Evolutionary conservation across 176 grass and related monocot species (phyloP), one percentile per base, ranked within the genome.

Genomic region (Lolium multiflorum): DNA sequence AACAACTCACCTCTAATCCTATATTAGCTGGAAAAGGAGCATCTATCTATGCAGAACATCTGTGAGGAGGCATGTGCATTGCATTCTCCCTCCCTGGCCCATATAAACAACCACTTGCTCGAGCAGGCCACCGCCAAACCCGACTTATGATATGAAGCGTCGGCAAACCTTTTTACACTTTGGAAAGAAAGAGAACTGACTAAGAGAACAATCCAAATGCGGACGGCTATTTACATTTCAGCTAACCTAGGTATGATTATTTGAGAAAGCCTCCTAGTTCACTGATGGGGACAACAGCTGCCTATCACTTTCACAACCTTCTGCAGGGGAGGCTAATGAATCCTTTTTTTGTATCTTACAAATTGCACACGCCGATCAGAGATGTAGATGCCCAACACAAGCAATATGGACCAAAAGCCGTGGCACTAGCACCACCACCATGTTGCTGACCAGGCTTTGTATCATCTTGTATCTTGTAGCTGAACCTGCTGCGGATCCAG

Each of bases 321-420:
- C 65, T 86, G 79, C 76, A 85, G 79, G 87, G 83, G 94, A 97
- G 94, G 94, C 97, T 90, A 99, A 97, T 82, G 82, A 99, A 97
- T 96, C 86, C 86, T 86, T 91, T 69, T 80, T 77, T 22, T 73
- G 71, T 87, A 88, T 87, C 46, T 83, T 97, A 93, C 94, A 96
- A 87, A 87, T 76, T 90, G 93, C 87, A 90, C 89, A 89, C 22
- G 55, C 76, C 58, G 48, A 69, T 51, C 76, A 80, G 82, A 83
- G 41, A 85, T 58, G 67, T 57, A 69, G 88, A 31, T 48, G 39
- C 57, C 78, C 86, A 80, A 75, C 46, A 75, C 46, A 87, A 69
- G 81, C 80, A 71, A 75, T 87, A 65, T 84, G 69, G 80, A 76
- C 74, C 71, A n/a, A 81, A 63, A 57, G 51, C 72, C 76, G 7